These are phyloP conservation scores for Hyphopichia buzzinii DNA, from an alignment of 1,139 yeast genomes.

Conservation along the genomic window DNA sequence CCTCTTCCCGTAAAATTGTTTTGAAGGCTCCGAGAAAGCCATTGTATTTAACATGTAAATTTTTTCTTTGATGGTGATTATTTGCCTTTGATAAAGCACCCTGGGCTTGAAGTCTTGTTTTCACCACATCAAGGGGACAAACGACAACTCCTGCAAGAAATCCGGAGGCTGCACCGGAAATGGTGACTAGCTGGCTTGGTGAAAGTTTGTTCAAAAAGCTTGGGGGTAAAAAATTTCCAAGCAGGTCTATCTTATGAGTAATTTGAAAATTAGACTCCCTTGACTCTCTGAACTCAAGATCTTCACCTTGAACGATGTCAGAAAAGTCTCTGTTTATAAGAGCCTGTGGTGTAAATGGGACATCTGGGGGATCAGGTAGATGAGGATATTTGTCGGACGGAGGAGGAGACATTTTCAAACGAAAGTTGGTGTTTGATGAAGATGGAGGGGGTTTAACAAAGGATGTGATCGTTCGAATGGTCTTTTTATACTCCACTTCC, in stretches of 20 bases:
- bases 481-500: no score
- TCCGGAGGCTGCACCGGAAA: constrained; percentile 47
- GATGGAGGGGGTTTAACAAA: no score
- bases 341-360: neutral
- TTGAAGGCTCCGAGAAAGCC: constrained; percentile 63
- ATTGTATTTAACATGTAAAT: constrained; percentile 33
- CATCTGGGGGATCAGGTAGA: neutral
- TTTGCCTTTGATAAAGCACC: constrained; percentile 19
- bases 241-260: constrained; percentile 18
- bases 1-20: constrained; percentile 72
- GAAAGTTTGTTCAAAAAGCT: constrained; percentile 21
- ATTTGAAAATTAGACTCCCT: constrained; percentile 19
- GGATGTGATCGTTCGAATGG: no score
- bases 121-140: constrained; percentile 48
- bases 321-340: constrained; percentile 27
- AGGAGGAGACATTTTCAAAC: neutral
- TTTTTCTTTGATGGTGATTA: neutral
- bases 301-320: constrained; percentile 41
- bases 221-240: constrained; percentile 23
- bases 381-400: neutral
- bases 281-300: constrained; percentile 32
- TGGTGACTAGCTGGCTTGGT: constrained; percentile 37
- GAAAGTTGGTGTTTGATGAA: no score
- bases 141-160: constrained; percentile 47
- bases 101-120: constrained; percentile 47